Evolutionary conservation across 106 monocot genomes (phyloP).

Genomic region (Amphibolis antarctica): DNA sequence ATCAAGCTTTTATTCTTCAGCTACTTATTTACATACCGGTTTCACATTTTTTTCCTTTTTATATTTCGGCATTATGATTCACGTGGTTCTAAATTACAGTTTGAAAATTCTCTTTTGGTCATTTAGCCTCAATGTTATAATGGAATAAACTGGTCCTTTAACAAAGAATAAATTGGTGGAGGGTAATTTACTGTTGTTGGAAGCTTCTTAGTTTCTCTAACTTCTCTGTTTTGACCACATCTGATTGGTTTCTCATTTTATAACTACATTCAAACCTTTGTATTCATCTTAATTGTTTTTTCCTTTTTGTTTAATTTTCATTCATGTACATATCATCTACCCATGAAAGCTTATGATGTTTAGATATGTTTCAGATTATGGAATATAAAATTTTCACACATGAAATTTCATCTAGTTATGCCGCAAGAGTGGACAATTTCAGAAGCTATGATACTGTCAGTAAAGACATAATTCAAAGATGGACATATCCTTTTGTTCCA

Average conservation of each 20-base stretch:
- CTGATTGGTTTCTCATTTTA: neutral
- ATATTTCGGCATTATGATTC: too few relatives aligned
- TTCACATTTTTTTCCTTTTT: too few relatives aligned
- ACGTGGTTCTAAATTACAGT: too few relatives aligned
- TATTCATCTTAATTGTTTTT: neutral
- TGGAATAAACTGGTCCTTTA: too few relatives aligned
- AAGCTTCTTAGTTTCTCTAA: too few relatives aligned
- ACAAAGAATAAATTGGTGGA: too few relatives aligned
- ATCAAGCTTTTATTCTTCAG: too few relatives aligned
- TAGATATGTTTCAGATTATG: constrained; percentile 58
- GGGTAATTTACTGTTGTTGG: too few relatives aligned
- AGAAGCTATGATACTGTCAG: constrained; percentile 94
- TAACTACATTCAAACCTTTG: neutral
- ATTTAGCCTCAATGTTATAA: too few relatives aligned
- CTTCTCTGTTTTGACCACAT: neutral
- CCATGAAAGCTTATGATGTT: neutral
- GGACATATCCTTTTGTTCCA: constrained; percentile 92
- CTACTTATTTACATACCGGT: too few relatives aligned
- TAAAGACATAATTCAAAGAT: constrained; percentile 90
- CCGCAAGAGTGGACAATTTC: constrained; percentile 90
- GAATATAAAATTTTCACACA: constrained; percentile 94
- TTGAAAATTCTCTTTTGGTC: too few relatives aligned
- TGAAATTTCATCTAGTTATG: constrained; percentile 85
- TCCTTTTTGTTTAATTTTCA: neutral
- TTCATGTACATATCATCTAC: neutral